Conservation (phyloP, 306 rosid species). For the Cyamopsis tetragonoloba region DNA sequence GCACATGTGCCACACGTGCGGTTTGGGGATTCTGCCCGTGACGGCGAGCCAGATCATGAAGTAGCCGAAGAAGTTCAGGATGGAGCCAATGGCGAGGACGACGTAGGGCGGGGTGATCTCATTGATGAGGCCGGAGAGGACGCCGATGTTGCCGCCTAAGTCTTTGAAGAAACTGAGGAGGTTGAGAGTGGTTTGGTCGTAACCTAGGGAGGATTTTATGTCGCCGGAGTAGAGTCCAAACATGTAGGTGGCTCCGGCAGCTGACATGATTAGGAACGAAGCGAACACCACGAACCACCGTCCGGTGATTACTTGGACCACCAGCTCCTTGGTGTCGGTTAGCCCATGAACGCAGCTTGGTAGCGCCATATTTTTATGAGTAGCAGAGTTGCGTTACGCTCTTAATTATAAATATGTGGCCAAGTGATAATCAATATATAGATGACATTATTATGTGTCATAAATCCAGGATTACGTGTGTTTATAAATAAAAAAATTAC, state of each 20-base stretch:
- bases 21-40: constrained; percentile 32
- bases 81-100: constrained; percentile 42
- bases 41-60: constrained; percentile 80
- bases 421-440: no score
- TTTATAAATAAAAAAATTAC: no score
- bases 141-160: constrained; percentile 67
- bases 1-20: constrained; percentile 66
- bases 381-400: no score
- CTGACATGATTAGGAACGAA: constrained; percentile 68
- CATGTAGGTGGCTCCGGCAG: constrained; percentile 82
- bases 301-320: constrained; percentile 47
- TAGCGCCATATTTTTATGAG: constrained; percentile 14
- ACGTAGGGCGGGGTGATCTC: constrained; percentile 77
- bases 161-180: constrained; percentile 86
- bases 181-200: constrained; percentile 82
- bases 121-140: constrained; percentile 67
- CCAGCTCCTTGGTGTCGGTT: constrained; percentile 27
- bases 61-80: constrained; percentile 65
- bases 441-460: no score
- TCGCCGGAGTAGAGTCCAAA: constrained; percentile 66
- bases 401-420: no score
- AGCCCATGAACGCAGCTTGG: not conserved
- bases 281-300: constrained; percentile 81
- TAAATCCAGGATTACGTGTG: no score
- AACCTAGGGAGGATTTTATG: constrained; percentile 50